Evolutionary conservation across 1,139 yeast species (phyloP).

Genomic region (Debaryomyces sp.): DNA sequence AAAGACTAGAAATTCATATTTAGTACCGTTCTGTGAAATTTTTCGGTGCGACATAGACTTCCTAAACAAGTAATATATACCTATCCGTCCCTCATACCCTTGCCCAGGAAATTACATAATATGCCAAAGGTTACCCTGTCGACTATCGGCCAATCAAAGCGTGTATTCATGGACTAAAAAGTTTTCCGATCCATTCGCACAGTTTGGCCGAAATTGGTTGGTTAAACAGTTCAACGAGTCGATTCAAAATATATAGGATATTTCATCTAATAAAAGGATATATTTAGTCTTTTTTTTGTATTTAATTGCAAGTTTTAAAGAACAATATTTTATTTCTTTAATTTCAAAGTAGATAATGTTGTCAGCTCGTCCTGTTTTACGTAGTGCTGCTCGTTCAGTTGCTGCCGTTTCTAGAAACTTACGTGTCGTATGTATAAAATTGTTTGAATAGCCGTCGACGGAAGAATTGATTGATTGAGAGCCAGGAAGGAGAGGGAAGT

Average conservation of each 20-base stretch:
- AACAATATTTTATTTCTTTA: slow-evolving; percentile 14
- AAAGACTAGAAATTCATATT: not conserved
- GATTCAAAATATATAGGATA: slow-evolving; percentile 6
- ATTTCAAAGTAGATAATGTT: slow-evolving; percentile 49
- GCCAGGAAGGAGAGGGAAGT: not conserved
- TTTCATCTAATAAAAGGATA: slow-evolving; percentile 8
- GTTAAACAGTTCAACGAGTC: slow-evolving; percentile 9
- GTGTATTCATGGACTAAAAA: slow-evolving; percentile 5
- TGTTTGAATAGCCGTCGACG: not conserved
- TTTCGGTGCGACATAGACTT: slow-evolving; percentile 6
- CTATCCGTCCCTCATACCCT: not conserved
- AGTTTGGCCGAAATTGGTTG: slow-evolving; percentile 11
- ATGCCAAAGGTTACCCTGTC: slow-evolving; percentile 5
- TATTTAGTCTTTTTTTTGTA: slow-evolving; percentile 9
- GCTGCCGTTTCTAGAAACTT: slow-evolving; percentile 63
- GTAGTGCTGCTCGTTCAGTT: slow-evolving; percentile 80
- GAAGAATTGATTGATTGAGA: slow-evolving; percentile 2
- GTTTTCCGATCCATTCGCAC: slow-evolving; percentile 11
- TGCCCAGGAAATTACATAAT: not conserved
- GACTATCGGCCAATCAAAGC: slow-evolving; percentile 3
- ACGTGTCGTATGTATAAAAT: slow-evolving; percentile 62
- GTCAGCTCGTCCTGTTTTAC: slow-evolving; percentile 81
- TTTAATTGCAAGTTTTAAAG: slow-evolving; percentile 10
- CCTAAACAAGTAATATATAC: slow-evolving; percentile 6
- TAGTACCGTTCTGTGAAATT: slow-evolving; percentile 6